These are phyloP conservation scores for Dendrobium huoshanense DNA, from an alignment of 106 monocot genomes.

Conservation along the genomic window DNA sequence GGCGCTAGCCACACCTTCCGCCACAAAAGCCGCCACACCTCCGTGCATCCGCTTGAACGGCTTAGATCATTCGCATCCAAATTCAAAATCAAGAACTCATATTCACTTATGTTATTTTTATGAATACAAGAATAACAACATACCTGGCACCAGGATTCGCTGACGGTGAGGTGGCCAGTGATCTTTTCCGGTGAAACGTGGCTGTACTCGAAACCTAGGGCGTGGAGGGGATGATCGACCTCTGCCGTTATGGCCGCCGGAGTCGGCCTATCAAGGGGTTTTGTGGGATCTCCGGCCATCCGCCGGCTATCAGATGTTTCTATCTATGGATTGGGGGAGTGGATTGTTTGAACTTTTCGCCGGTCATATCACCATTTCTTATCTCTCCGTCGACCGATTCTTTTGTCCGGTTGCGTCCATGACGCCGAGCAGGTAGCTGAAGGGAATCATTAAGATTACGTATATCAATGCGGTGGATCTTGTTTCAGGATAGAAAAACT, in stretches of 20 bases:
- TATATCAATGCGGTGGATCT: too few species aligned
- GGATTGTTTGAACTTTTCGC: too few species aligned
- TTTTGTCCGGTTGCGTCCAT: too few species aligned
- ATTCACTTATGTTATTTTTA: background rate
- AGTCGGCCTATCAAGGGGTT: background rate
- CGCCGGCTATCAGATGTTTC: background rate
- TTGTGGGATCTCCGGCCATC: conserved; percentile 1
- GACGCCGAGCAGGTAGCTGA: too few species aligned
- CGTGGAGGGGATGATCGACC: conserved; percentile 31
- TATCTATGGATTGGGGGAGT: too few species aligned
- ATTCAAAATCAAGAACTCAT: background rate
- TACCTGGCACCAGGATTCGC: conserved; percentile 50
- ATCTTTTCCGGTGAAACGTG: conserved; percentile 31
- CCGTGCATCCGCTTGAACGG: conserved; percentile 45
- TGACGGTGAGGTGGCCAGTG: conserved; percentile 44
- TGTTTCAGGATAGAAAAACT: too few species aligned
- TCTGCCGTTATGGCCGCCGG: conserved; percentile 10
- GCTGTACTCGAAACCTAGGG: conserved; percentile 38
- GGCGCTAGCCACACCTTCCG: conserved; percentile 44
- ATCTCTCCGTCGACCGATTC: too few species aligned
- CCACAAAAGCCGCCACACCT: conserved; percentile 48
- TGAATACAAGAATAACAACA: background rate
- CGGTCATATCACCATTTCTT: too few species aligned
- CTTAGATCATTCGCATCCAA: conserved; percentile 12
- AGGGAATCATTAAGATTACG: too few species aligned